Evolutionary conservation across 2,329 filamentous ascomycete species (phyloP).

Genomic region (Cladosporium sp.): DNA sequence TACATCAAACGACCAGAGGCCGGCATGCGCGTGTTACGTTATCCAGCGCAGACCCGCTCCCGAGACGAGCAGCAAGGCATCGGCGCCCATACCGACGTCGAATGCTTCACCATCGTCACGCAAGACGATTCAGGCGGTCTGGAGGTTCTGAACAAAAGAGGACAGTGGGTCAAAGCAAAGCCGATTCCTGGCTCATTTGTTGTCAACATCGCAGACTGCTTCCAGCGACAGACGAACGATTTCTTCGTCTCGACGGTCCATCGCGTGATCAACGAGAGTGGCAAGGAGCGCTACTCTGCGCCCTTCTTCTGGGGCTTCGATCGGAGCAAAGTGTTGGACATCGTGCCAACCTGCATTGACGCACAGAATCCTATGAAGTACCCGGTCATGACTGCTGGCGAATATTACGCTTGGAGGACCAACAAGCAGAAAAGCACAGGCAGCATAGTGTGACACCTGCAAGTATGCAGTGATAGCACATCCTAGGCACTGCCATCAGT

Average conservation of each 20-base stretch:
- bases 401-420: constrained; percentile 27
- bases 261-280: constrained; percentile 14
- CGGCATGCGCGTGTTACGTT: constrained; percentile 39
- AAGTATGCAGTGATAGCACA: no score
- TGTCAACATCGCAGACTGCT: constrained; percentile 49
- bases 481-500: no score
- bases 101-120: constrained; percentile 45
- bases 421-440: not conserved
- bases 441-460: not conserved
- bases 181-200: constrained; percentile 43
- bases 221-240: constrained; percentile 43
- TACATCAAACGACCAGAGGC: constrained; percentile 33
- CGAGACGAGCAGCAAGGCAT: constrained; percentile 36
- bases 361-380: constrained; percentile 33
- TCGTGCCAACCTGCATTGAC: constrained; percentile 32
- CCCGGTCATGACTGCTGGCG: constrained; percentile 31
- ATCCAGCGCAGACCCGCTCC: constrained; percentile 31
- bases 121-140: constrained; percentile 39
- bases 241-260: constrained; percentile 23
- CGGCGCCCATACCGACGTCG: constrained; percentile 40
- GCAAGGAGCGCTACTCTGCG: constrained; percentile 12
- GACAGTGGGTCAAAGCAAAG: constrained; percentile 40
- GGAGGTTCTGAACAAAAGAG: constrained; percentile 39
- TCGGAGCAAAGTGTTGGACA: constrained; percentile 25
- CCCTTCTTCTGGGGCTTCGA: constrained; percentile 40